These are phyloP conservation scores for Lentinus brumalis DNA, from an alignment of 768 basidiomycete species.

Conservation along the genomic window DNA sequence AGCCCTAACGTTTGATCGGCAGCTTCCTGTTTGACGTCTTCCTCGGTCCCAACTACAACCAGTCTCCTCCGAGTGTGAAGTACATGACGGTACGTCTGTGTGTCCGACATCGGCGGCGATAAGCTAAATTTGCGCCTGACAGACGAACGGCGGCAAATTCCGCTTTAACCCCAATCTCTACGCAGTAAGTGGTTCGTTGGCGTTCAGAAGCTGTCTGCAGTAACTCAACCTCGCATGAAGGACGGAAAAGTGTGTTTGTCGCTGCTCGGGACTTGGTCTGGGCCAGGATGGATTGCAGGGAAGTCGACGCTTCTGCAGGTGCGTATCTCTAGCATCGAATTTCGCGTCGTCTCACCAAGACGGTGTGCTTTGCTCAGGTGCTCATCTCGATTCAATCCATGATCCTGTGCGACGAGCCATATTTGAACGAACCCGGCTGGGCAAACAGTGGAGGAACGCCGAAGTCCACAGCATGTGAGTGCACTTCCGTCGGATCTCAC, in stretches of 20 bases:
- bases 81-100: constrained; percentile 59
- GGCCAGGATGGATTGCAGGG: constrained; percentile 92
- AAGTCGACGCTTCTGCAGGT: constrained; percentile 89
- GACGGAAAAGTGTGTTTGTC: constrained; percentile 96
- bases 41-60: constrained; percentile 86
- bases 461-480: constrained; percentile 75
- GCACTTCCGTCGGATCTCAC: neutral
- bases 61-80: constrained; percentile 76
- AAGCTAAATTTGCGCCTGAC: neutral
- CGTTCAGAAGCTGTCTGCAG: neutral
- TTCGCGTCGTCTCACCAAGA: neutral
- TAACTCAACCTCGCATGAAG: constrained; percentile 35
- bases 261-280: constrained; percentile 88
- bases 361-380: constrained; percentile 42
- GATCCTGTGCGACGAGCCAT: constrained; percentile 94
- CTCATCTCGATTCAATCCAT: constrained; percentile 95
- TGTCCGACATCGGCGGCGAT: neutral
- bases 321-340: constrained; percentile 14
- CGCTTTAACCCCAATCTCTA: constrained; percentile 96
- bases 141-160: constrained; percentile 88
- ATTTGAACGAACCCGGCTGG: constrained; percentile 93
- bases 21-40: constrained; percentile 90
- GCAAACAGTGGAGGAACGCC: constrained; percentile 71
- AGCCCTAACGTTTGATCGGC: neutral
- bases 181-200: constrained; percentile 52